Conservation (phyloP, 257 asterid species). For the Knoxia roxburghii region DNA sequence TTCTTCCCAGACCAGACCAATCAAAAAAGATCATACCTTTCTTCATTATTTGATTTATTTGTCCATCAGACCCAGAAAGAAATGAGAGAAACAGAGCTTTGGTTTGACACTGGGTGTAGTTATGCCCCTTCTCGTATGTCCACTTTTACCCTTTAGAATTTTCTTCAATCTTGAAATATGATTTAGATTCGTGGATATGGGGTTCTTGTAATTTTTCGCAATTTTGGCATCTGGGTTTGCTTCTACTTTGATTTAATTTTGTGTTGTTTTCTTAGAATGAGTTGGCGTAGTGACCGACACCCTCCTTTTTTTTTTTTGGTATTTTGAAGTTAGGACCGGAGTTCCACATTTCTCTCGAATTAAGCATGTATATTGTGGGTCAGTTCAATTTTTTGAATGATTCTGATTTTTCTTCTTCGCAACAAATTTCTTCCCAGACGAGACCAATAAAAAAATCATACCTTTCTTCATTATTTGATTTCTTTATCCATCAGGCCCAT, state of each 20-base stretch:
- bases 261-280: background rate
- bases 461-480: background rate
- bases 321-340: no score
- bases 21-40: background rate
- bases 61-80: constrained; percentile 50
- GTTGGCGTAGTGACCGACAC: no score
- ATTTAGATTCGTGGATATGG: background rate
- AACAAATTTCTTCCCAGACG: background rate
- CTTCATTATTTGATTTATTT: background rate
- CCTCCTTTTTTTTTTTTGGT: no score
- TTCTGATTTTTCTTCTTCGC: background rate
- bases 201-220: background rate
- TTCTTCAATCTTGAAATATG: background rate
- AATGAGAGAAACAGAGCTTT: constrained; percentile 60
- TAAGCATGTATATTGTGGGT: no score
- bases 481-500: constrained; percentile 34
- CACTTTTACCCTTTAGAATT: background rate
- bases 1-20: background rate
- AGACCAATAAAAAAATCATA: background rate
- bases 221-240: background rate
- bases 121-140: constrained; percentile 94
- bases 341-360: background rate
- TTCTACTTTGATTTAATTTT: background rate
- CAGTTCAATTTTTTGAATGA: background rate
- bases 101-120: constrained; percentile 56